Percentiles rank a stretch among this genome's conserved stretches.
Conservation (phyloP, 2,329 filamentous ascomycete species). For the Pestalotiopsis sp. region DNA sequence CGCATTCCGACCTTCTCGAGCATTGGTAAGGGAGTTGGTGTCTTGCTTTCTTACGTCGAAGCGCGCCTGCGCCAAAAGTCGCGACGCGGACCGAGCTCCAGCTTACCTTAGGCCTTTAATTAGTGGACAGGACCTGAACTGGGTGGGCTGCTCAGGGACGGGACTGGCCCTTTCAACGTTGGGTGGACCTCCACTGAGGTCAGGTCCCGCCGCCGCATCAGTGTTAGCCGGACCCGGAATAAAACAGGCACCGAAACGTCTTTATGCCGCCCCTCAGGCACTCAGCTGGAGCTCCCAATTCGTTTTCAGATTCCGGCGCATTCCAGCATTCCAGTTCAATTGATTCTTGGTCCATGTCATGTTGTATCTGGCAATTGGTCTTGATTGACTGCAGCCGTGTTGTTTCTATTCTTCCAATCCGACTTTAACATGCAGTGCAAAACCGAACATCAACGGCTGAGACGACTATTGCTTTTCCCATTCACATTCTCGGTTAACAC, state of each 20-base stretch:
- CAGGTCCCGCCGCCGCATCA: background rate
- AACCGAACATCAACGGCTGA: too few species aligned
- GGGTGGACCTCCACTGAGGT: background rate
- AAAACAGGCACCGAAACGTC: background rate
- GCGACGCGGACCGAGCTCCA: slow-evolving; percentile 8
- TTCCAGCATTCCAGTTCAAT: too few species aligned
- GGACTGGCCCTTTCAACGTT: background rate
- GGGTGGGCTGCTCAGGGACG: background rate
- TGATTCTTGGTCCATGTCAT: too few species aligned
- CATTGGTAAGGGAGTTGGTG: background rate
- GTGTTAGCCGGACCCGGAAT: background rate
- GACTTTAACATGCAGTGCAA: too few species aligned
- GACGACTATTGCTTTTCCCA: too few species aligned
- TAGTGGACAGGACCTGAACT: background rate
- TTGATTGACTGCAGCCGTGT: too few species aligned
- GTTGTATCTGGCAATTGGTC: too few species aligned
- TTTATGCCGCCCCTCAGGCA: background rate
- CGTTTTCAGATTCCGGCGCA: too few species aligned
- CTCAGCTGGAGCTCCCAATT: background rate
- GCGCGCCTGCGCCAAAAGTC: slow-evolving; percentile 7
- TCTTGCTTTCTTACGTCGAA: background rate
- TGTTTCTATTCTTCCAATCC: too few species aligned
- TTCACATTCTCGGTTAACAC: too few species aligned
- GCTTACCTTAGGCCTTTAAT: background rate
- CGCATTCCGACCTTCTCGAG: slow-evolving; percentile 31